Conservation (phyloP, 192 early-diverging fungal species). For the Podila verticillata region DNA sequence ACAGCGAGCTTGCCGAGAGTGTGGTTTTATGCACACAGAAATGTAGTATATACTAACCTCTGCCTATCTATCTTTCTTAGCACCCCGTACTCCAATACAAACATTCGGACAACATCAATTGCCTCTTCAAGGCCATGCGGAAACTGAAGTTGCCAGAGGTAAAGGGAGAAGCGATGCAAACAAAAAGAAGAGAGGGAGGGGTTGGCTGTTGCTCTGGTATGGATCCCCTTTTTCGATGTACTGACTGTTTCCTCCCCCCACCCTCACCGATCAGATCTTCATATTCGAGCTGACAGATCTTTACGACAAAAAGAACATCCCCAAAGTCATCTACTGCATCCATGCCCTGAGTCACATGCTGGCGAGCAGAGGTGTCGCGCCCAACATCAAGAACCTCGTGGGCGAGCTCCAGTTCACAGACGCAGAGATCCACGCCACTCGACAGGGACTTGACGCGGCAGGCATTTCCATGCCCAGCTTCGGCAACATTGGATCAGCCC, state of each 20-base stretch:
- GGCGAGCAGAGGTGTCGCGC: conserved; percentile 83
- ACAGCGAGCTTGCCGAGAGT: not conserved
- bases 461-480: conserved; percentile 92
- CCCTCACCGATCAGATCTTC: conserved; percentile 73
- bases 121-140: conserved; percentile 82
- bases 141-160: conserved; percentile 86
- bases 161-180: not conserved
- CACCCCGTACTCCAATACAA: conserved; percentile 87
- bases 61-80: conserved; percentile 42
- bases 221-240: too few relatives aligned
- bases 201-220: not conserved
- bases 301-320: conserved; percentile 99
- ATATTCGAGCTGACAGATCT: conserved; percentile 98
- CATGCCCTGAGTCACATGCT: conserved; percentile 82
- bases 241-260: too few relatives aligned
- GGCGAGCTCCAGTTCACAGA: conserved; percentile 93
- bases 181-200: not conserved
- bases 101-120: conserved; percentile 99
- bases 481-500: conserved; percentile 78
- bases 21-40: too few relatives aligned
- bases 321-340: conserved; percentile 98
- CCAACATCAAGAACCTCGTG: conserved; percentile 91
- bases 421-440: conserved; percentile 78
- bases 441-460: conserved; percentile 82
- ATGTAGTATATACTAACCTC: not conserved